Conservation (phyloP, 768 basidiomycete species). For the Brasilioporus rufonigricans region DNA sequence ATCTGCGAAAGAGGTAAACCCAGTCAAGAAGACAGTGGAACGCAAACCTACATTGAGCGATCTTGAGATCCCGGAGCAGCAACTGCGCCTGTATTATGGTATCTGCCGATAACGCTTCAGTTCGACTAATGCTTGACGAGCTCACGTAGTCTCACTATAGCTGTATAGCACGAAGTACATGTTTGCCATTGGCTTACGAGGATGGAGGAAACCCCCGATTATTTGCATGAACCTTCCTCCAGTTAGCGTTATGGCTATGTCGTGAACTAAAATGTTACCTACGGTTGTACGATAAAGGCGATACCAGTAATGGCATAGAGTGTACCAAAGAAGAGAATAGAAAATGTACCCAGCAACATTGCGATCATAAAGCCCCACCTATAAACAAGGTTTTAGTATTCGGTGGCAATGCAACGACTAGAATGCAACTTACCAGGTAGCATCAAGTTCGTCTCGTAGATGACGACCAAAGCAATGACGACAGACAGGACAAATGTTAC, state of each 20-base stretch:
- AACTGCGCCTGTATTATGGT: conserved; percentile 49
- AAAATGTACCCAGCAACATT: conserved; percentile 48
- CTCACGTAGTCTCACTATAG: conserved; percentile 36
- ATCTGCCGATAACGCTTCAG: conserved; percentile 36
- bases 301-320: conserved; percentile 50
- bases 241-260: background rate
- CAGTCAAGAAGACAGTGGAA: conserved; percentile 30
- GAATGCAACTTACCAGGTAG: conserved; percentile 41
- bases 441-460: conserved; percentile 52
- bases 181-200: conserved; percentile 43
- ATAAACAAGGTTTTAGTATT: background rate
- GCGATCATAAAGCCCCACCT: conserved; percentile 51
- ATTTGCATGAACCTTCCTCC: conserved; percentile 34
- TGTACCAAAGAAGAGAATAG: conserved; percentile 54
- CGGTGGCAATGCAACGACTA: background rate
- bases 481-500: conserved; percentile 28
- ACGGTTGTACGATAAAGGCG: conserved; percentile 25
- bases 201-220: conserved; percentile 36
- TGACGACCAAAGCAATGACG: conserved; percentile 51
- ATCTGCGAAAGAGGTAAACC: conserved; percentile 33
- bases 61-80: too few relatives aligned
- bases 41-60: conserved; percentile 26
- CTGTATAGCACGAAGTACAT: conserved; percentile 45
- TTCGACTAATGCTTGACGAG: conserved; percentile 40
- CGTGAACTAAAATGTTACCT: conserved; percentile 4